Evolutionary conservation across 1,284 basidiomycete species (phyloP), one percentile per base, ranked within the genome.

Genomic region (Somion occarium): DNA sequence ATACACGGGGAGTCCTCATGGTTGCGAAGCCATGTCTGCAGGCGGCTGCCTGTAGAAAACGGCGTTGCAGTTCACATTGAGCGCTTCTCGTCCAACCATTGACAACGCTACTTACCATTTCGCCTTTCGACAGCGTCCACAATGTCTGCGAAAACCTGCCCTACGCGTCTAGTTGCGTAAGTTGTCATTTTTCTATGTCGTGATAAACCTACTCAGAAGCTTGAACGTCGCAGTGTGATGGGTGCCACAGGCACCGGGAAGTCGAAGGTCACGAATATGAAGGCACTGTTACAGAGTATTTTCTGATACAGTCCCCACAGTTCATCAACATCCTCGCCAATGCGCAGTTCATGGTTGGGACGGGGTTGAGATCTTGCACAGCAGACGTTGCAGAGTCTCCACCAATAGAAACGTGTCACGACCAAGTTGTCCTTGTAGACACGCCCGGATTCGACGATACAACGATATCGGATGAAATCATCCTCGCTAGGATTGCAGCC

Each of bases 391-490:
- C 67, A 48, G 46, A 59, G 7, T 56, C 65, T 3, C 48, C 56
- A 19, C 44, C 44, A 11, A 69, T 71, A 54, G 34, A 53, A 22
- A 42, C 69, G 7, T 63, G 61, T 39, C 58, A 62, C 18, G 54
- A 53, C 12, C 27, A 38, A n/a, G 56, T 69, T 9, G 54, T 49
- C 3, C 58, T 69, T 18, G 61, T 69, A 41, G 67, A 70, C 48
- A 68, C 66, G 1, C 69, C 69, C 42, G 69, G 69, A 7, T 70
- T 71, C 49, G 69, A 71, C 49, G 69, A 70, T 53, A 65, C 65
- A 1, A 59, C 37, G 23, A 54, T 54, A 50, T 62, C 61, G 39
- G 66, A 67, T 45, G 54, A 59, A 2, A 64, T 64, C n/a, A 56
- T 65, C 3, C 50, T 64, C 23, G 63, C 61, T 30, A 57, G 58